These are phyloP conservation scores for Alternaria sp. DNA, from an alignment of 2,329 filamentous ascomycete species.

Conservation along the genomic window DNA sequence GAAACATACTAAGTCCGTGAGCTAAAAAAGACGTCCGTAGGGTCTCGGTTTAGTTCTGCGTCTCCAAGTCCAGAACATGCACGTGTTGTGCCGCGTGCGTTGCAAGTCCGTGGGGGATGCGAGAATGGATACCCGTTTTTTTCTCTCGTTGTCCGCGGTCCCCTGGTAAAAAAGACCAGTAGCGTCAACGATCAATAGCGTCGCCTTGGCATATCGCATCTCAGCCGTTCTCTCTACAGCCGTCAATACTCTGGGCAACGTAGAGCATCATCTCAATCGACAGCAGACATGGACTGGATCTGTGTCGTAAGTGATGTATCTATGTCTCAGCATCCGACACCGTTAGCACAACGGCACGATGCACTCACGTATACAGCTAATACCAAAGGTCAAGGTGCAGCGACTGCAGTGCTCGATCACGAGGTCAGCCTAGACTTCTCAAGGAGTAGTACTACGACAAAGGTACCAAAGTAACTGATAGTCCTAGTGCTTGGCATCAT, in stretches of 20 bases:
- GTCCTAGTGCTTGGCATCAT: background rate
- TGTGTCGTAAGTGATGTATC: background rate
- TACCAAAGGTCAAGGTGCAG: background rate
- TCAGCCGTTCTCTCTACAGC: background rate
- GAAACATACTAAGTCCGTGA: background rate
- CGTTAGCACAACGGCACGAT: background rate
- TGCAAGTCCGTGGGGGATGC: no score
- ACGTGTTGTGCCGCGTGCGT: no score
- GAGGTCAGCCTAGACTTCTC: background rate
- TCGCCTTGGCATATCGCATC: background rate
- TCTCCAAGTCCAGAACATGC: no score
- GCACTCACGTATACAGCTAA: background rate
- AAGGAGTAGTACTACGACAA: background rate
- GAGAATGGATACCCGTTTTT: no score
- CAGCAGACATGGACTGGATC: background rate
- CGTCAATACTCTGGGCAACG: background rate
- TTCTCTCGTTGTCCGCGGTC: background rate
- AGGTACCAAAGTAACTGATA: background rate
- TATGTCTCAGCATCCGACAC: background rate
- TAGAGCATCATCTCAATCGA: background rate
- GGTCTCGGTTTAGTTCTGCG: no score
- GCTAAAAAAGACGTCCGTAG: background rate
- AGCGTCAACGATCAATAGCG: background rate
- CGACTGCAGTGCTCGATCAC: background rate
- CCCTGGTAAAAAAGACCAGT: no score